Evolutionary conservation across 2,329 filamentous ascomycete genomes (phyloP).

Genomic region (Parastagonospora nodorum): DNA sequence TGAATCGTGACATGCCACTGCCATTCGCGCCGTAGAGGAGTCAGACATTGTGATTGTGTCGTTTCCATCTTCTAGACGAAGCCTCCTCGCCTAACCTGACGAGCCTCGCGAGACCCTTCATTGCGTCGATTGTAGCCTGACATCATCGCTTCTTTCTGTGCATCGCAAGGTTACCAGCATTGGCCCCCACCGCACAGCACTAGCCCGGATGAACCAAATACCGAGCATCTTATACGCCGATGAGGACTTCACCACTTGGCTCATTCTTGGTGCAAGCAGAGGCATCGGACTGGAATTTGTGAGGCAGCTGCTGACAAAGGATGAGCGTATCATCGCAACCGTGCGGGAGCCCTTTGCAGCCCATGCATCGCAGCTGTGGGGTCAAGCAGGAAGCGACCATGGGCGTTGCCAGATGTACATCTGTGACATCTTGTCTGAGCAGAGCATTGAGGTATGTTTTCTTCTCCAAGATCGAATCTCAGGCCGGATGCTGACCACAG

Average conservation of each 20-base stretch:
- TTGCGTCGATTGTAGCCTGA: background rate
- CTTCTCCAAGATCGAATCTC: background rate
- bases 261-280: conserved; percentile 54
- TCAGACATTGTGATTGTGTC: background rate
- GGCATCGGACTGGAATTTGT: conserved; percentile 60
- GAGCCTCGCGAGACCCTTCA: conserved; percentile 1
- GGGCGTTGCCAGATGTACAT: conserved; percentile 54
- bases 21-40: conserved; percentile 5
- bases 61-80: conserved; percentile 12
- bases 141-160: conserved; percentile 1
- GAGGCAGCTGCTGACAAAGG: conserved; percentile 53
- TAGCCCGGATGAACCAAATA: conserved; percentile 48
- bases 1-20: conserved; percentile 16
- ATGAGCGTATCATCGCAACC: conserved; percentile 58
- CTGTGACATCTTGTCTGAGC: conserved; percentile 60
- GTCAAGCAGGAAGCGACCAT: conserved; percentile 50
- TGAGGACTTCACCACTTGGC: conserved; percentile 51
- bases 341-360: conserved; percentile 51
- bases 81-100: background rate
- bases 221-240: conserved; percentile 50
- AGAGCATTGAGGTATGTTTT: conserved; percentile 54
- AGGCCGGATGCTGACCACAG: conserved; percentile 6
- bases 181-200: conserved; percentile 15
- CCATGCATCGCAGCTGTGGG: conserved; percentile 49
- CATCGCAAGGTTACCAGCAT: conserved; percentile 1